Percentiles rank a stretch among this genome's conserved stretches.
phyloP scores from a whole-genome alignment of 1,284 basidiomycete species.

The Puccinia triticina region DNA sequence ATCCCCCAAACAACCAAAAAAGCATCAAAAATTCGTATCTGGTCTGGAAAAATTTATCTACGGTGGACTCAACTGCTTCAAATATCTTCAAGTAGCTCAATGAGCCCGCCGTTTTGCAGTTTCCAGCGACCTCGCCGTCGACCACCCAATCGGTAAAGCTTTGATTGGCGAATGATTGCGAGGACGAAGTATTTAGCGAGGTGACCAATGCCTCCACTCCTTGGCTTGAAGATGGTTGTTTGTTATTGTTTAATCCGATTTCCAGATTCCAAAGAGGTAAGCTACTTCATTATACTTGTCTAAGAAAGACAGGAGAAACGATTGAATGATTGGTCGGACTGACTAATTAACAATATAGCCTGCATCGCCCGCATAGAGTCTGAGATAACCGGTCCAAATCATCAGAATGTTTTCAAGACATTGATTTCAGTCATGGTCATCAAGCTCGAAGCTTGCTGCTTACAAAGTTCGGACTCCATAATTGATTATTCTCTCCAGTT shows the following conservation, averaged over 20 bases:
- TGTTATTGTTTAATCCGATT: background rate
- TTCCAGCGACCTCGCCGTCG: slow-evolving; percentile 27
- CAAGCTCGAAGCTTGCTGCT: background rate
- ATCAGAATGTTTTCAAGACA: too few relatives aligned
- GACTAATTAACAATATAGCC: slow-evolving; percentile 48
- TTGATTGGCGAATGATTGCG: background rate
- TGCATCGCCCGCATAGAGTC: slow-evolving; percentile 42
- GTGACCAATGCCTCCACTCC: slow-evolving; percentile 35
- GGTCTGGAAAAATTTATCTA: background rate
- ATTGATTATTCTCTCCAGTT: slow-evolving; percentile 30
- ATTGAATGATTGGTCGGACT: background rate
- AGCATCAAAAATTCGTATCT: background rate
- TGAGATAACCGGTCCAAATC: background rate
- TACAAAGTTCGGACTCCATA: slow-evolving; percentile 39
- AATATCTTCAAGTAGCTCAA: slow-evolving; percentile 38
- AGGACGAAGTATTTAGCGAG: slow-evolving; percentile 17
- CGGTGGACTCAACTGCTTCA: slow-evolving; percentile 30
- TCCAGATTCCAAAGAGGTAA: background rate
- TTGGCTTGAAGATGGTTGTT: slow-evolving; percentile 14
- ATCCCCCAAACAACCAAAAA: background rate
- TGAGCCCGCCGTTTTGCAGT: slow-evolving; percentile 10
- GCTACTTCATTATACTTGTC: background rate
- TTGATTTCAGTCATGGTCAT: too few relatives aligned
- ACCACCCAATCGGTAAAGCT: slow-evolving; percentile 33
- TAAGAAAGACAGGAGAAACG: background rate